phyloP scores from a whole-genome alignment of 331 rosid species.

The Malus hybrid region DNA sequence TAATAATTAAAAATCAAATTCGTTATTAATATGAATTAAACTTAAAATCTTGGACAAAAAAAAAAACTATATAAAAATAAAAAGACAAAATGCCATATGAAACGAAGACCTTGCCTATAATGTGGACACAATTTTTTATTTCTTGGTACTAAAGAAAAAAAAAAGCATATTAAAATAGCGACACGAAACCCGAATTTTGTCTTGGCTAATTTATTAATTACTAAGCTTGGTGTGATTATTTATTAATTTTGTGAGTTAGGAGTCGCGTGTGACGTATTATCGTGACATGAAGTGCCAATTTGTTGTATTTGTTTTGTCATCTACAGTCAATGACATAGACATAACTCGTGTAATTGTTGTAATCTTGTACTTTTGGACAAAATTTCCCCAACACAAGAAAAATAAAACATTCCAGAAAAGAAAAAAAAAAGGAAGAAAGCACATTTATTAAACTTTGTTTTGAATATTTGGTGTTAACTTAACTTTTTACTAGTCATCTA shows the following conservation, averaged over 20 bases:
- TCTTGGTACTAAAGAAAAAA: neutral
- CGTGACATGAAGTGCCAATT: neutral
- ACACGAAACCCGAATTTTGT: neutral
- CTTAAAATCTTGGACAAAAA: too few relatives aligned
- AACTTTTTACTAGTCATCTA: neutral
- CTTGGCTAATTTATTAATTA: neutral
- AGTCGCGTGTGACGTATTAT: neutral
- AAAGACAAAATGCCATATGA: neutral
- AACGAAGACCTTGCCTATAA: neutral
- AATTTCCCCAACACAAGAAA: neutral
- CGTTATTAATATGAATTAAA: too few relatives aligned
- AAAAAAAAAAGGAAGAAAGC: too few relatives aligned
- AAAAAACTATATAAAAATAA: neutral
- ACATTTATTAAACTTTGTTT: neutral
- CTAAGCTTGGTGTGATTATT: too few relatives aligned
- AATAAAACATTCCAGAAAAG: neutral
- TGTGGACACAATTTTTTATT: neutral
- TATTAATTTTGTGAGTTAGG: neutral
- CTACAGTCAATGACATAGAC: neutral
- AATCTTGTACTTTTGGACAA: neutral
- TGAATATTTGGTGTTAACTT: neutral
- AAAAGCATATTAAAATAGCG: neutral
- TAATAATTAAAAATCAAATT: too few relatives aligned
- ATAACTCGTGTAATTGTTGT: neutral
- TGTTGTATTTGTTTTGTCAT: neutral